Base-by-base conservation (phyloP, 1,284 basidiomycete species). In the Leccinum solheimii region DNA sequence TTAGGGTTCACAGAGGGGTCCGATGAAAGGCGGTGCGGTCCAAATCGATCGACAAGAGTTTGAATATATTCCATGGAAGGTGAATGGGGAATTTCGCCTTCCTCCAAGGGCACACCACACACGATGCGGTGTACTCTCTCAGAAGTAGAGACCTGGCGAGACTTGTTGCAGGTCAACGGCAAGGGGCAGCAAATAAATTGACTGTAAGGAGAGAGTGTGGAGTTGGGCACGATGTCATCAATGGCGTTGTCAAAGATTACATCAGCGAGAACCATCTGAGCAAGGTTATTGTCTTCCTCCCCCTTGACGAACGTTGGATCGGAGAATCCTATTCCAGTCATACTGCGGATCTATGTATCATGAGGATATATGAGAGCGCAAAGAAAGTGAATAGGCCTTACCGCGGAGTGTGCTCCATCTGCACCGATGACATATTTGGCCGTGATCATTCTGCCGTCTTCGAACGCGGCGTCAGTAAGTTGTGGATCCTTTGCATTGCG, bases 401-500 rank as follows among this genome's bases (percentile, higher is more conserved):
- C 85, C 14, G 73, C 69, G 2, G 86, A 87, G 58, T 72, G 77
- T n/a, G 51, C 16, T 5, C 51, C 51, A 27, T 51, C 50, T 27
- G 50, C 50, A n/a, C 50, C 26, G 26, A 51, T 27, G 6, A 55
- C 79, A 66, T 83, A 84, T 30, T 75, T 77, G 9, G 83, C 75
- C 1, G 72, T 77, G 32, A 86, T 69, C 11, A 75, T 69, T 55
- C 77, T 76, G 1, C 83, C 83, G 36, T 79, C 77, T 34, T 85
- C 82, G 62, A 87, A 86, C 0, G 67, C 58, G 3, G 83, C 83
- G 26, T 81, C 75, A 2, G 60, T 73, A 19, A 81, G 34, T 14
- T 54, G 59, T 53, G 66, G n/a, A 48, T 73, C 63, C 5, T 64
- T 60, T 4, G 64, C 34, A 16, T 70, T 69, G 21, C 65, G 69